phyloP scores from a whole-genome alignment of 768 basidiomycete genomes.

The Mycena belliarum region DNA sequence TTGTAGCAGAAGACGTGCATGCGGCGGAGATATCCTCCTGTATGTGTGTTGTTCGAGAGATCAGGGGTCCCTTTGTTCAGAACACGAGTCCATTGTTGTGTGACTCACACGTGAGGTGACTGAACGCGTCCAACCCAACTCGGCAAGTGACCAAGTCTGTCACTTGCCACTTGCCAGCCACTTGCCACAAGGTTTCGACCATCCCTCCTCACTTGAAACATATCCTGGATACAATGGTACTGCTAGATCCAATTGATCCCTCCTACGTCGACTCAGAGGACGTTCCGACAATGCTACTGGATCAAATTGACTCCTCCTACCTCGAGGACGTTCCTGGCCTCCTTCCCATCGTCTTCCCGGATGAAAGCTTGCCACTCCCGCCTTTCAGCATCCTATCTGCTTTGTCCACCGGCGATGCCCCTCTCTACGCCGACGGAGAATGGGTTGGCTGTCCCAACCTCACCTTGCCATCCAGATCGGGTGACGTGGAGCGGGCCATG shows the following conservation, averaged over 20 bases:
- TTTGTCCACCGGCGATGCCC: not conserved
- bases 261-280: too few species aligned
- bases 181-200: not conserved
- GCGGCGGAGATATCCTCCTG: too few species aligned
- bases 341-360: not conserved
- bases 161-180: too few species aligned
- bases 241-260: too few species aligned
- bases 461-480: not conserved
- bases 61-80: too few species aligned
- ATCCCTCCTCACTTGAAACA: not conserved
- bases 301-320: not conserved
- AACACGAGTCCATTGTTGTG: too few species aligned
- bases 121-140: too few species aligned
- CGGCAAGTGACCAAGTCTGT: too few species aligned
- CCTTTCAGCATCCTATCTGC: not conserved
- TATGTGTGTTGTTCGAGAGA: too few species aligned
- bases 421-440: not conserved
- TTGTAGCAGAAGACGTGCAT: too few species aligned
- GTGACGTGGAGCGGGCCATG: not conserved
- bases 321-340: not conserved
- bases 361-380: constrained; percentile 2
- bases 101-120: too few species aligned
- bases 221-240: not conserved
- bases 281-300: not conserved
- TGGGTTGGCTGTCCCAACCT: constrained; percentile 8